phyloP scores from a whole-genome alignment of 164 flowering plant species.

The Stephania japonica region DNA sequence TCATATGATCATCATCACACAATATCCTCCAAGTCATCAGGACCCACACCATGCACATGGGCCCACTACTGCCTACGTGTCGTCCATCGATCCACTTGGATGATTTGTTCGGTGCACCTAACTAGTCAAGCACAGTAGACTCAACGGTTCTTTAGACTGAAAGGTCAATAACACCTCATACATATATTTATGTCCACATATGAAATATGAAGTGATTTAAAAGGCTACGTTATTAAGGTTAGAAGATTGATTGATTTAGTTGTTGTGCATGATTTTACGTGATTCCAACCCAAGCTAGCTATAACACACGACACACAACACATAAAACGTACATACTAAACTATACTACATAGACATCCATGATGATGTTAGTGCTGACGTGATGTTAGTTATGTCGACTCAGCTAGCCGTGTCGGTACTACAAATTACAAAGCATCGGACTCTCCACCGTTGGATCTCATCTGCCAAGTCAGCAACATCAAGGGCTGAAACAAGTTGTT shows the following conservation, averaged over 20 bases:
- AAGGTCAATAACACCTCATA: not conserved
- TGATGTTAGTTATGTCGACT: not conserved
- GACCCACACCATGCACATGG: not conserved
- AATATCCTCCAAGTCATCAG: not conserved
- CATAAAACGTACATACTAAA: not conserved
- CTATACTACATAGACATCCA: too few relatives aligned
- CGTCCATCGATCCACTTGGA: not conserved
- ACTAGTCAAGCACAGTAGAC: not conserved
- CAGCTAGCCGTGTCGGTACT: not conserved
- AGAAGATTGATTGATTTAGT: not conserved
- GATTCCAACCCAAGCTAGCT: not conserved
- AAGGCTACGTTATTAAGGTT: not conserved
- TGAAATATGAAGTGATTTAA: not conserved
- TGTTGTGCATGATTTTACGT: not conserved
- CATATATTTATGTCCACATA: too few relatives aligned
- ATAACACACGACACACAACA: not conserved
- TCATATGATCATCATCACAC: not conserved
- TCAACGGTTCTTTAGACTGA: not conserved
- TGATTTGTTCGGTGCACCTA: not conserved
- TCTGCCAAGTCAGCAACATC: not conserved
- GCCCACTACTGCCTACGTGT: not conserved
- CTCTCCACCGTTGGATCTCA: not conserved
- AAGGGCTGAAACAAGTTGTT: not conserved
- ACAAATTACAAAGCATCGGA: not conserved
- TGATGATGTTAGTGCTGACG: not conserved